These are phyloP conservation scores for Fusarium sacchari DNA, from an alignment of 2,329 filamentous ascomycete genomes.

Conservation along the genomic window DNA sequence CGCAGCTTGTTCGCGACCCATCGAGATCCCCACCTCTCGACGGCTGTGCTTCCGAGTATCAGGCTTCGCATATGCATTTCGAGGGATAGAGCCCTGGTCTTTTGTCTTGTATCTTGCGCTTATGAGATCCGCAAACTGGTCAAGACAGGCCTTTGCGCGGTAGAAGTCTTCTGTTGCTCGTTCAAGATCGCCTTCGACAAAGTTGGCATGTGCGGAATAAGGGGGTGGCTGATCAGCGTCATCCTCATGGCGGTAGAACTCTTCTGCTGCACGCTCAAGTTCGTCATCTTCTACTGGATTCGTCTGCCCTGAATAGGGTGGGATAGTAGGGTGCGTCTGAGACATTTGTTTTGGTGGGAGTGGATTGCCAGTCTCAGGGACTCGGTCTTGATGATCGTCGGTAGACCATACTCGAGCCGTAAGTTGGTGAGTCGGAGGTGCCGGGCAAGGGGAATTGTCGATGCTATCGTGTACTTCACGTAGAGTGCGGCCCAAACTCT, in stretches of 20 bases:
- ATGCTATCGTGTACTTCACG: fast-evolving
- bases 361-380: background rate
- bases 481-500: background rate
- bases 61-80: background rate
- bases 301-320: fast-evolving
- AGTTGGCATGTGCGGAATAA: background rate
- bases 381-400: background rate
- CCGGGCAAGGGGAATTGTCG: fast-evolving
- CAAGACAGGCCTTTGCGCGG: background rate
- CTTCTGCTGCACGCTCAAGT: background rate
- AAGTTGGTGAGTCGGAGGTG: background rate
- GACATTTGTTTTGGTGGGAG: background rate
- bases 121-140: background rate
- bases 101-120: fast-evolving
- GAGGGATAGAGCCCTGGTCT: fast-evolving
- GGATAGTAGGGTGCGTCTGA: background rate
- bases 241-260: background rate
- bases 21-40: background rate
- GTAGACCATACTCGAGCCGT: background rate
- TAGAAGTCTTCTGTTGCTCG: background rate
- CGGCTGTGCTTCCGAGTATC: background rate
- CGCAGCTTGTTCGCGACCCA: background rate
- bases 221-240: background rate
- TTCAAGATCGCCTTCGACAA: background rate
- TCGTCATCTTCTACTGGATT: background rate